Conservation (phyloP, 2,329 filamentous ascomycete species). For the Pezicula neosporulosa region DNA sequence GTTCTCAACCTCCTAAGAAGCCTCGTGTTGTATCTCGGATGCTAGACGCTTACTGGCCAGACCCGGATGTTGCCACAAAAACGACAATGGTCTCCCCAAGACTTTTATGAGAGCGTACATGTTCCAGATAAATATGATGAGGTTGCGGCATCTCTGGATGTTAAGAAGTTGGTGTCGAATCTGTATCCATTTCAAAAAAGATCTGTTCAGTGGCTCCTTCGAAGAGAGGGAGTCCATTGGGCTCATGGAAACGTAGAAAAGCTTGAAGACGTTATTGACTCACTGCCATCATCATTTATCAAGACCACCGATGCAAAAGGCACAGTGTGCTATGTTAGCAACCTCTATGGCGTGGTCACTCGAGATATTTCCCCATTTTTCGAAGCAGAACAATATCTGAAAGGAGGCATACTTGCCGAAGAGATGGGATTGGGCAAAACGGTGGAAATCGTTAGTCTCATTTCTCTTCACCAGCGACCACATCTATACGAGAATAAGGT, state of each 20-base stretch:
- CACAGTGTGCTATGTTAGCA: slow-evolving; percentile 51
- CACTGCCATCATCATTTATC: slow-evolving; percentile 37
- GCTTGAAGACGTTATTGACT: not conserved
- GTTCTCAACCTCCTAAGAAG: slow-evolving; percentile 8
- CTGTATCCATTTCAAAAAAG: slow-evolving; percentile 72
- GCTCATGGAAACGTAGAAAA: slow-evolving; percentile 5
- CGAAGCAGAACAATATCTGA: slow-evolving; percentile 37
- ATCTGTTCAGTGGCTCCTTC: slow-evolving; percentile 67
- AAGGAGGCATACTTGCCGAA: slow-evolving; percentile 58
- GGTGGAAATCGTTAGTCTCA: slow-evolving; percentile 68
- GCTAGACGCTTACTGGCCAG: slow-evolving; percentile 22
- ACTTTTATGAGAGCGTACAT: slow-evolving; percentile 69
- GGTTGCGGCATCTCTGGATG: slow-evolving; percentile 33
- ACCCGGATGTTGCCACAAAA: slow-evolving; percentile 10
- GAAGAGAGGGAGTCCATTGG: slow-evolving; percentile 60
- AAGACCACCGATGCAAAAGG: slow-evolving; percentile 42
- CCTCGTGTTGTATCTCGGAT: slow-evolving; percentile 20
- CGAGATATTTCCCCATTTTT: slow-evolving; percentile 43
- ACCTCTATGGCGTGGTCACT: slow-evolving; percentile 58
- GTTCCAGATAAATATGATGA: slow-evolving; percentile 48
- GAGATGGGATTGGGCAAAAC: slow-evolving; percentile 86
- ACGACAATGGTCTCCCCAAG: slow-evolving; percentile 41
- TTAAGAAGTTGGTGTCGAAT: slow-evolving; percentile 43
- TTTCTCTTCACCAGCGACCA: slow-evolving; percentile 56
- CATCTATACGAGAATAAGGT: slow-evolving; percentile 6